Percentiles rank a stretch among this genome's conserved stretches.
Conservation (phyloP, 73 alveolate species). For the Paramecium biaurelia region DNA sequence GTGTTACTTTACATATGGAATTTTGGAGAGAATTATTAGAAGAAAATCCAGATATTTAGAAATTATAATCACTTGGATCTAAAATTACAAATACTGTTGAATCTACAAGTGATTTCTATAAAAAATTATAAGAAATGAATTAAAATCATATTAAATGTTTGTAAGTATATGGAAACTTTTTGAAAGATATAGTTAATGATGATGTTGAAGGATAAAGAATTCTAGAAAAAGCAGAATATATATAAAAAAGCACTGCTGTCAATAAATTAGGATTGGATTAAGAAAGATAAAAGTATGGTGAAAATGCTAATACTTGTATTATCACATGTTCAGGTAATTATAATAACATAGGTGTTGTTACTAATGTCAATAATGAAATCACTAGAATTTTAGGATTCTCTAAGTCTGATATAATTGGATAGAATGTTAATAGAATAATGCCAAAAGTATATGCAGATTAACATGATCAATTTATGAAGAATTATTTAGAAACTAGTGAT, state of each 20-base stretch:
- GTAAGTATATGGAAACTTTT: constrained; percentile 58
- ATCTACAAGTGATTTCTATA: constrained; percentile 54
- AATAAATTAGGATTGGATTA: constrained; percentile 56
- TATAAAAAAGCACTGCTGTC: constrained; percentile 51
- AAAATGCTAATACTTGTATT: constrained; percentile 61
- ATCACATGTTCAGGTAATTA: constrained; percentile 65
- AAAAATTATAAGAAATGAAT: constrained; percentile 62
- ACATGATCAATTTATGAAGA: constrained; percentile 60
- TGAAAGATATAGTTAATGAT: constrained; percentile 60
- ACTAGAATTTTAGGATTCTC: constrained; percentile 65
- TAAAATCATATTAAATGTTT: constrained; percentile 61
- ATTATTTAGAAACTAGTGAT: constrained; percentile 63
- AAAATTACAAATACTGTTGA: constrained; percentile 62
- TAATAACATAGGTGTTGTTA: constrained; percentile 59
- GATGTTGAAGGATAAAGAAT: constrained; percentile 62
- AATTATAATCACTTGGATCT: constrained; percentile 51
- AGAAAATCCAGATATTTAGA: constrained; percentile 62
- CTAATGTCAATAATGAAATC: constrained; percentile 52
- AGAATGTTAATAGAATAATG: constrained; percentile 61
- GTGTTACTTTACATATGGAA: constrained; percentile 62
- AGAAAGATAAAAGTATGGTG: constrained; percentile 65
- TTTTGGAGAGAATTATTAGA: constrained; percentile 66
- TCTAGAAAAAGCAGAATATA: constrained; percentile 61
- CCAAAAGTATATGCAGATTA: constrained; percentile 64
- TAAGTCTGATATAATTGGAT: constrained; percentile 56